Percentiles rank a stretch among this genome's conserved stretches.
Conservation (phyloP, 2,329 filamentous ascomycete genomes). For the Arthroderma uncinatum region DNA sequence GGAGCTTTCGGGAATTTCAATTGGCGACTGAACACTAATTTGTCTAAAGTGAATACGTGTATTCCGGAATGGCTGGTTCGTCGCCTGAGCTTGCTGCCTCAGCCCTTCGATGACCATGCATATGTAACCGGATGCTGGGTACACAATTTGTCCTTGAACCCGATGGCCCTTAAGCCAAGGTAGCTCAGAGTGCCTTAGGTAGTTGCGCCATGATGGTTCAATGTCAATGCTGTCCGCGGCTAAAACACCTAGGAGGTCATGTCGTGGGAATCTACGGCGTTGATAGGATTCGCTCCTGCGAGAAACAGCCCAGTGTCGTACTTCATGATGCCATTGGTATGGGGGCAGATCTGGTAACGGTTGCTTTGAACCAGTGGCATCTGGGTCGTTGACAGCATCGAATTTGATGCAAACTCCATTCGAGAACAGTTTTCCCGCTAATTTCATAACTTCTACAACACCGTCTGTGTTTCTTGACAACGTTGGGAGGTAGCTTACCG, state of each 20-base stretch:
- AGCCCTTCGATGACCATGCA: slow-evolving; percentile 36
- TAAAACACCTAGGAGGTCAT: slow-evolving; percentile 19
- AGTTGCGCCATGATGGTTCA: slow-evolving; percentile 32
- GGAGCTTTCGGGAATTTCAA: too few relatives aligned
- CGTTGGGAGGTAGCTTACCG: not conserved
- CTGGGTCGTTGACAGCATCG: not conserved
- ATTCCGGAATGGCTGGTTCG: too few relatives aligned
- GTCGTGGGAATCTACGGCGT: slow-evolving; percentile 8
- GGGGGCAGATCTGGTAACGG: slow-evolving; percentile 20
- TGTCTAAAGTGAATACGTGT: too few relatives aligned
- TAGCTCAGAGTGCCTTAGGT: slow-evolving; percentile 22
- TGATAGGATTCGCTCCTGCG: slow-evolving; percentile 17
- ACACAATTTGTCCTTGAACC: slow-evolving; percentile 29
- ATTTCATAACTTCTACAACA: not conserved
- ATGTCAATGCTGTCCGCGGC: slow-evolving; percentile 21
- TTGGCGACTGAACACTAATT: too few relatives aligned
- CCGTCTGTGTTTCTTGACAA: not conserved
- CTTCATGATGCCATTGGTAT: slow-evolving; percentile 14
- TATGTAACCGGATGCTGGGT: slow-evolving; percentile 35
- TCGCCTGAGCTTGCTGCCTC: too few relatives aligned
- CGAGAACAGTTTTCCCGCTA: slow-evolving; percentile 4
- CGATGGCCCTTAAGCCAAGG: slow-evolving; percentile 37
- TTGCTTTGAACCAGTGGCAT: not conserved
- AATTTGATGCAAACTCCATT: slow-evolving; percentile 6
- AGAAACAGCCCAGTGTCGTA: slow-evolving; percentile 19